Evolutionary conservation across 345 rosid species (phyloP), one percentile per base, ranked within the genome.

Genomic region (Arabidopsis arenosa): DNA sequence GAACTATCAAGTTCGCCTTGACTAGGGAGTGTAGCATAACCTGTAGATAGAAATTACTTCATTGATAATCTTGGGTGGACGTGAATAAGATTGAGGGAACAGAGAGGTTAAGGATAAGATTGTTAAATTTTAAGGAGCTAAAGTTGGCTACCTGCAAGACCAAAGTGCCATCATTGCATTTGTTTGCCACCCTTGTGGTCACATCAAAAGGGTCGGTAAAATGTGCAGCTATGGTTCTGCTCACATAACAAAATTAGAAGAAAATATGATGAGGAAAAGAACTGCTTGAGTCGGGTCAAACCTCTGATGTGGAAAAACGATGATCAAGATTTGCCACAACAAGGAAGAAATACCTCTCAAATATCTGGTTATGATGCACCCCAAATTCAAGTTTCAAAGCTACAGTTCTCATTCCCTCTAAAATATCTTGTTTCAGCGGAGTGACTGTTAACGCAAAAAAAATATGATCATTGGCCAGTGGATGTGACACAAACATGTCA

Each of bases 371-470:
- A 76, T 84, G 90, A 56, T 88, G 89, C 68, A 78, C 87, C 74
- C 99, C 99, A 83, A 95, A 95, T 74, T 92, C 92, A 75, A 92
- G 99, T 73, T 90, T 90, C 77, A 95, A 76, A 76, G 99, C 99
- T 63, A 95, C 86, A 48, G 99, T 95, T 86, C 99, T 87, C 97
- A 95, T 86, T 67, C 99, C 97, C 66, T 92, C 99, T 51, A 95
- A 88, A 58, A 89, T 81, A 83, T 85, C 93, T 62, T 83, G 97
- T 76, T 74, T 89, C 78, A 82, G 88, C 23, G 96, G 88, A 53
- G 69, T 76, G 36, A 82, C 97, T 95, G 93, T 60, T 44, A 79
- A 80, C 40, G 32, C 58, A 66, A 81, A 49, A 60, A 30, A 81
- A 76, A 32, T 35, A 60, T 32, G 73, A 58, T 66, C 64, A 75